Conservation (phyloP, 202 grass and related monocot genomes). For the Setaria viridis region DNA sequence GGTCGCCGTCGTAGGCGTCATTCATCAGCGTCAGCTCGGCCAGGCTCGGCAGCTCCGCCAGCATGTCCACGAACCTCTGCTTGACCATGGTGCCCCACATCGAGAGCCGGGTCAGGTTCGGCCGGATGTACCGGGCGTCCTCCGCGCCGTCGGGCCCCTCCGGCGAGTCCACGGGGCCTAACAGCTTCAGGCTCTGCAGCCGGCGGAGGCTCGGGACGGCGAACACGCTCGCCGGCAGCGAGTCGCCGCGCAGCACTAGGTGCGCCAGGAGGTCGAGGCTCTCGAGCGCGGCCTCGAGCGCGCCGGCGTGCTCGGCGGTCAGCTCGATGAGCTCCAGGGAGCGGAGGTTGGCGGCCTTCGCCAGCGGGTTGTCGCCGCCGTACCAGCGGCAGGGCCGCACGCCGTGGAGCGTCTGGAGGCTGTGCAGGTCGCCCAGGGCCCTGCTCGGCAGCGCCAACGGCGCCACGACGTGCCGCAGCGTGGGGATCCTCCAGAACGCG, state of each 20-base stretch:
- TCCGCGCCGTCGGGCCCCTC: background rate
- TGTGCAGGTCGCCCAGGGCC: conserved; percentile 50
- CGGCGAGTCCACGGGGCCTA: conserved; percentile 32
- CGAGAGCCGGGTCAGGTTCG: conserved; percentile 56
- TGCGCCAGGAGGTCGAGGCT: conserved; percentile 58
- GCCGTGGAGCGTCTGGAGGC: conserved; percentile 59
- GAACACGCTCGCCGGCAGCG: conserved; percentile 50
- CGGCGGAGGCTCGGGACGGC: conserved; percentile 46
- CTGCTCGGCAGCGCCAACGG: conserved; percentile 43
- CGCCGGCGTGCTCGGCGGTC: conserved; percentile 15
- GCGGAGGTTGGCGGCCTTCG: conserved; percentile 57
- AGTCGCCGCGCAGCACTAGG: conserved; percentile 47
- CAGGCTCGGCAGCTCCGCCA: conserved; percentile 60
- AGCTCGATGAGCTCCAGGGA: conserved; percentile 62
- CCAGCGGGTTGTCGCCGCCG: conserved; percentile 26
- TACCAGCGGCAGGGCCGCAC: conserved; percentile 43
- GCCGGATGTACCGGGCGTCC: conserved; percentile 52
- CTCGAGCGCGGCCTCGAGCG: conserved; percentile 46
- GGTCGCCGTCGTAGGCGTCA: conserved; percentile 44
- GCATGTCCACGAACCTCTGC: conserved; percentile 65
- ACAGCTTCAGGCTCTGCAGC: conserved; percentile 55
- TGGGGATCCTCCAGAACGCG: conserved; percentile 58
- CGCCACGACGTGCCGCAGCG: conserved; percentile 59
- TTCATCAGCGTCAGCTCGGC: conserved; percentile 43
- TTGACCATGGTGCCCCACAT: conserved; percentile 50